These are phyloP conservation scores for Chernovozyma sophiae-reginae DNA, from an alignment of 1,139 yeast genomes.

Conservation along the genomic window DNA sequence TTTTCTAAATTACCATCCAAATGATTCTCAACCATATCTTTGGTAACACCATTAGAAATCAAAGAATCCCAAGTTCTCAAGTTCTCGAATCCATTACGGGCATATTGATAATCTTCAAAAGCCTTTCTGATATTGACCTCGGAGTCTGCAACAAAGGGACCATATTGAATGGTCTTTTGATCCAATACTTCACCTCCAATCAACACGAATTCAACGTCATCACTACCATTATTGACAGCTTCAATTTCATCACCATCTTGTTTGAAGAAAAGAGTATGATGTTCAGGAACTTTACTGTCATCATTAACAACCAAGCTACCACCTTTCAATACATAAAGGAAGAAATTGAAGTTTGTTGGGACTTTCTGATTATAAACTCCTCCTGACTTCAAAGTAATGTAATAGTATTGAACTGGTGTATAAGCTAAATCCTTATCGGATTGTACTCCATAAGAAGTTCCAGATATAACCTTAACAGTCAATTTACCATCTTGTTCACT, in stretches of 20 bases:
- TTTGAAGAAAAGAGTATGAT: constrained; percentile 60
- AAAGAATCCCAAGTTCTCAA: constrained; percentile 65
- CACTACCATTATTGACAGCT: constrained; percentile 36
- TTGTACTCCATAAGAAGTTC: constrained; percentile 69
- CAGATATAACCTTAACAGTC: constrained; percentile 70
- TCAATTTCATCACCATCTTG: constrained; percentile 57
- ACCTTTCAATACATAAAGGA: constrained; percentile 69
- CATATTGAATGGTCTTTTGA: constrained; percentile 81
- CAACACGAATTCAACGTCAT: constrained; percentile 55
- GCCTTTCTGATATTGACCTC: constrained; percentile 62
- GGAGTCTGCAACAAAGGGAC: constrained; percentile 80
- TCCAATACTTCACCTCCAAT: constrained; percentile 76
- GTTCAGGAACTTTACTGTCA: constrained; percentile 36
- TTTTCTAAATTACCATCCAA: constrained; percentile 32
- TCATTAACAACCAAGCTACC: constrained; percentile 44
- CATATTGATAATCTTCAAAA: constrained; percentile 64
- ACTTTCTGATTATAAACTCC: constrained; percentile 61
- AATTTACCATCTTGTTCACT: constrained; percentile 68
- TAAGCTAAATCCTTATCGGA: constrained; percentile 78
- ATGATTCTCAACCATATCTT: constrained; percentile 36
- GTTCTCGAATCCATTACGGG: constrained; percentile 70
- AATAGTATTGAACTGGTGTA: constrained; percentile 78
- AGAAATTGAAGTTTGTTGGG: constrained; percentile 63
- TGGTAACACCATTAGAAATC: constrained; percentile 58
- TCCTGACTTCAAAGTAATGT: constrained; percentile 64